Conservation (phyloP, 441 rosid species). For the Erodium texanum region DNA sequence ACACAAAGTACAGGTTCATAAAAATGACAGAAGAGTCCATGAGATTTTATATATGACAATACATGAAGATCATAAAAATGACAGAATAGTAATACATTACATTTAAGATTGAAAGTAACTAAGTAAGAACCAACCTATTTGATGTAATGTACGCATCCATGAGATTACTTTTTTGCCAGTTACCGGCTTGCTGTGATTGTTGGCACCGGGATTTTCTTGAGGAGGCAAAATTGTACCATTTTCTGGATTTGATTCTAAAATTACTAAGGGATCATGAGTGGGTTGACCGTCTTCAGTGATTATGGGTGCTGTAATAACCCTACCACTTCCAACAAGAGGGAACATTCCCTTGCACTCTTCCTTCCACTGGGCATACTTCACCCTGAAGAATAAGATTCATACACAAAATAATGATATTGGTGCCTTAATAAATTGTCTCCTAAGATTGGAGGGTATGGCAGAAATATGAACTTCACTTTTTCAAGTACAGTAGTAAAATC, state of each 20-base stretch:
- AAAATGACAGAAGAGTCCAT: too few relatives aligned
- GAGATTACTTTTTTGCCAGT: conserved; percentile 67
- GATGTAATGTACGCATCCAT: conserved; percentile 84
- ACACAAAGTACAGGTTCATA: too few relatives aligned
- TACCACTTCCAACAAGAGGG: conserved; percentile 83
- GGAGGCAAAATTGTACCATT: conserved; percentile 18
- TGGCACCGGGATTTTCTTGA: conserved; percentile 9
- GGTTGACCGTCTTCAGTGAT: conserved; percentile 75
- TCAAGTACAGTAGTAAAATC: too few relatives aligned
- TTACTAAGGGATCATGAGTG: conserved; percentile 66
- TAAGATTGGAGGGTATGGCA: not conserved
- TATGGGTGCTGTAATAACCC: conserved; percentile 72
- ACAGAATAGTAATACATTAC: too few relatives aligned
- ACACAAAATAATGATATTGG: too few relatives aligned
- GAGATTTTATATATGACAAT: too few relatives aligned
- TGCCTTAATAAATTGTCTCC: conserved; percentile 4
- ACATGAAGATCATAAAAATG: conserved; percentile 5
- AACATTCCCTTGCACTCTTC: conserved; percentile 60
- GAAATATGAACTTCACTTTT: too few relatives aligned
- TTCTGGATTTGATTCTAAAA: conserved; percentile 49
- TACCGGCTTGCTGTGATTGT: conserved; percentile 8
- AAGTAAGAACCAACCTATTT: conserved; percentile 67
- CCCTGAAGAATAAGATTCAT: too few relatives aligned
- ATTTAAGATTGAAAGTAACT: not conserved
- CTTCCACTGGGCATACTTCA: conserved; percentile 65